Evolutionary conservation across 1,284 basidiomycete species (phyloP).

Genomic region (Malassezia psittaci): DNA sequence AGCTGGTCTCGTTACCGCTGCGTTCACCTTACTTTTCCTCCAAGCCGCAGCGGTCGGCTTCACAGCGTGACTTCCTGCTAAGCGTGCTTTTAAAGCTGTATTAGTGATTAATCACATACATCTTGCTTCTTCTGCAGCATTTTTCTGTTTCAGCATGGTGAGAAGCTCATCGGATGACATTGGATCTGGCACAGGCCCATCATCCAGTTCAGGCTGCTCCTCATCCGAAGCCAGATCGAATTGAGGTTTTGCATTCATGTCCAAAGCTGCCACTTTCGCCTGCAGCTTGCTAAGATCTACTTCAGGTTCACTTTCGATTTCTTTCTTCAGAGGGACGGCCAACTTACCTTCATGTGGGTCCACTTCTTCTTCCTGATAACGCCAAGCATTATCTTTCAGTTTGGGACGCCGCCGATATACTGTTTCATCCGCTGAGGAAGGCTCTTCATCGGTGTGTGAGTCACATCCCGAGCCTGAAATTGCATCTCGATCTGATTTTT

Average conservation of each 20-base stretch:
- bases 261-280: slow-evolving; percentile 28
- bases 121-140: slow-evolving; percentile 32
- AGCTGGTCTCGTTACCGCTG: too few relatives aligned
- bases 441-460: background rate
- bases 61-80: background rate
- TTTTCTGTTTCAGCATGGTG: slow-evolving; percentile 26
- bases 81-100: background rate
- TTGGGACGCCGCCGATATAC: background rate
- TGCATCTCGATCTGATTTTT: background rate
- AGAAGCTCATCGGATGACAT: slow-evolving; percentile 17
- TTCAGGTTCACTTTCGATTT: slow-evolving; percentile 37
- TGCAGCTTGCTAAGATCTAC: slow-evolving; percentile 35
- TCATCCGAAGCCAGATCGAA: slow-evolving; percentile 17
- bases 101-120: background rate
- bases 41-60: background rate
- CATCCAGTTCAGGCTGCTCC: slow-evolving; percentile 11
- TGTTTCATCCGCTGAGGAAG: background rate
- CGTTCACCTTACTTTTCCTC: background rate
- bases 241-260: slow-evolving; percentile 22
- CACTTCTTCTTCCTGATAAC: slow-evolving; percentile 8
- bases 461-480: background rate
- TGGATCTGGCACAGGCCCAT: background rate
- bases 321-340: slow-evolving; percentile 9
- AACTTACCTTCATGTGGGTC: background rate
- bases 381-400: slow-evolving; percentile 11